Base-by-base conservation (phyloP, 2,329 filamentous ascomycete species). In the Lecanicillium sp. region DNA sequence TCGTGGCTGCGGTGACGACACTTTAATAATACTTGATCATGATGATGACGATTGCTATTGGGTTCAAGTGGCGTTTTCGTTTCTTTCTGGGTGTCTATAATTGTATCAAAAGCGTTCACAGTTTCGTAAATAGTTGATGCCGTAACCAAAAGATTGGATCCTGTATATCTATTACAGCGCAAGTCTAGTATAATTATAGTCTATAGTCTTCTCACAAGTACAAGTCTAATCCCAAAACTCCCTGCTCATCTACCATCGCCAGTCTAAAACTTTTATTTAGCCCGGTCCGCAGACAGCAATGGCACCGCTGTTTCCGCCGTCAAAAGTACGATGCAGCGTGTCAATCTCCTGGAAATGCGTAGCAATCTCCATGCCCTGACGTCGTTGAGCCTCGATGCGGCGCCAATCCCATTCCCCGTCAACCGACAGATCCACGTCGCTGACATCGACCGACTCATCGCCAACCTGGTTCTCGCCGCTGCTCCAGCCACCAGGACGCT, bases 401-500 rank as follows among this genome's bases (percentile, higher is more conserved):
- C 60, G 64, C 78, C 78, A 82, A 46, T 77, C 69, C 75, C 75
- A 79, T 35, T 61, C 61, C 4, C 51, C 59, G 3, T 59, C 56
- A 5, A 50, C 45, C 17, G 56, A 48, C 15, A 63, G 42, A 17
- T 63, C 48, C 11, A 62, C 49, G 6, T 59, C 58, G 5, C 56
- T 56, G 9, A 64, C 40, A 12, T 68, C 62, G 6, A 52, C 57
- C 9, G 60, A 54, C 20, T 60, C 53, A 29, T 60, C 56, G 18
- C 63, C 63, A 20, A 65, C 54, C 33, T 65, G 66, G 30, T 60
- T 56, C 20, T 64, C 63, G 13, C 67, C 67, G 37, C 62, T 54
- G 6, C 63, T 62, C 78, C 78, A 81, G 16, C 80, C 81, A 9
- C 73, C 78, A 0, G 87, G 86, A 34, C 80, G 71, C 41, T 73